Conservation (phyloP, 495 filamentous ascomycete species). For the Xylaria flabelliformis region DNA sequence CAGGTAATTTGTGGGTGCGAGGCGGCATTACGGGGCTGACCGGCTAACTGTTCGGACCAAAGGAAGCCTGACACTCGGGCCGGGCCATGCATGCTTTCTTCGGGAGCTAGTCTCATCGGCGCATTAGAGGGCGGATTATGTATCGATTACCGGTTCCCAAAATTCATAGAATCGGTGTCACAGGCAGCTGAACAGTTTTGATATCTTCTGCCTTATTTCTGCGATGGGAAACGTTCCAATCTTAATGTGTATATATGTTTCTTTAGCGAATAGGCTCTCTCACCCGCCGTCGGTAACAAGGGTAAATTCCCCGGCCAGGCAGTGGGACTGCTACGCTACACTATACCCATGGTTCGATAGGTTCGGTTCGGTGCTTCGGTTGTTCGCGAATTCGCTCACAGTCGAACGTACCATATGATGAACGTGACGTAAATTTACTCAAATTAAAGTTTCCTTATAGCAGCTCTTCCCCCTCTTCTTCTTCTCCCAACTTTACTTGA, state of each 20-base stretch:
- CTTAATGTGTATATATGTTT: not conserved
- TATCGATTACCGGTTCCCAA: not conserved
- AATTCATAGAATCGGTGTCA: not conserved
- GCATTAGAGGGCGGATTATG: slow-evolving; percentile 1
- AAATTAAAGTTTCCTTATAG: not conserved
- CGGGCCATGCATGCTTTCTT: slow-evolving; percentile 2
- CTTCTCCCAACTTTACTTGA: not conserved
- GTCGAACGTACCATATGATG: slow-evolving; percentile 4
- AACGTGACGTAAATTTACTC: slow-evolving; percentile 12
- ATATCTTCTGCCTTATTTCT: not conserved
- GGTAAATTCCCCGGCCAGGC: not conserved
- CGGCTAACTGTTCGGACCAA: slow-evolving; percentile 27
- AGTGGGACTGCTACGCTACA: slow-evolving; percentile 22
- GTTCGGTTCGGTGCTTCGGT: slow-evolving; percentile 21
- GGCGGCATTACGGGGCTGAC: slow-evolving; percentile 10
- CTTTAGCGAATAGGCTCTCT: not conserved
- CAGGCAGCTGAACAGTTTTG: not conserved
- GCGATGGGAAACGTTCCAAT: not conserved
- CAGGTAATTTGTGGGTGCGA: not conserved
- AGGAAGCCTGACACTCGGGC: slow-evolving; percentile 23
- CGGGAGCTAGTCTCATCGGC: slow-evolving; percentile 6
- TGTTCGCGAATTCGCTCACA: slow-evolving; percentile 12
- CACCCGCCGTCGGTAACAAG: not conserved
- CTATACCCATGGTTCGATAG: slow-evolving; percentile 17
- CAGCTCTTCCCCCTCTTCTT: not conserved